Percentiles rank a stretch among this genome's conserved stretches.
Evolutionary conservation across 2,329 filamentous ascomycete genomes (phyloP).

Genomic region (Tolypocladium guangdongense): DNA sequence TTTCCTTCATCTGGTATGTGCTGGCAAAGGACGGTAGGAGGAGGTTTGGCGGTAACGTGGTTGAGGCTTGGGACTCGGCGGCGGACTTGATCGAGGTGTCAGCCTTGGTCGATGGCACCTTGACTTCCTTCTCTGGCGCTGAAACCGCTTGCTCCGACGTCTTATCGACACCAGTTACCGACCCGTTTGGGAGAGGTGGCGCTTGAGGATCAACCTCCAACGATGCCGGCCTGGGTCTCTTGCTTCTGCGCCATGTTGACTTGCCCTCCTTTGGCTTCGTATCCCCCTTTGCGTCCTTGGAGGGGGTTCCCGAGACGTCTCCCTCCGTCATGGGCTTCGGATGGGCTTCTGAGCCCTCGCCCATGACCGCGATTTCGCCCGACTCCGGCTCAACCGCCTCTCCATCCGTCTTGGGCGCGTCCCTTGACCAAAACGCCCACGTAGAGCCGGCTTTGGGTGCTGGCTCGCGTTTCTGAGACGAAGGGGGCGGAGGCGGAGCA

Average conservation of each 20-base stretch:
- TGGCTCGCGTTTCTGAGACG: conserved; percentile 18
- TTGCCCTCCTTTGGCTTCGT: conserved; percentile 20
- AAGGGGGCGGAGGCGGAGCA: conserved; percentile 21
- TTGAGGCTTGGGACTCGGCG: conserved; percentile 31
- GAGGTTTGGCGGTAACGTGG: conserved; percentile 45
- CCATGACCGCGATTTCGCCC: conserved; percentile 46
- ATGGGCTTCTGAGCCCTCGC: conserved; percentile 45
- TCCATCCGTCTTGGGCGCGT: conserved; percentile 28
- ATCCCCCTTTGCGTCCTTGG: conserved; percentile 21
- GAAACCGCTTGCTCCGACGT: not conserved
- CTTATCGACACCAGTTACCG: conserved; percentile 2
- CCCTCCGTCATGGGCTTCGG: conserved; percentile 35
- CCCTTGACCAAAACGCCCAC: conserved; percentile 74
- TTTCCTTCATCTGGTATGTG: conserved; percentile 57
- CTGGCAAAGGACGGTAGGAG: conserved; percentile 58
- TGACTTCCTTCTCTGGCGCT: conserved; percentile 2
- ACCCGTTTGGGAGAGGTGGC: conserved; percentile 10
- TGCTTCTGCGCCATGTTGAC: conserved; percentile 30
- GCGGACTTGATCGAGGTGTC: conserved; percentile 16
- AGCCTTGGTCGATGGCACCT: conserved; percentile 10
- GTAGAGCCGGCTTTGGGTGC: conserved; percentile 49
- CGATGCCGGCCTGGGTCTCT: conserved; percentile 34
- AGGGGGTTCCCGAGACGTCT: conserved; percentile 26
- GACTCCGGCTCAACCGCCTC: conserved; percentile 25
- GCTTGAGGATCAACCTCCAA: conserved; percentile 33